A percentile compares a stretch with the other conserved stretches of the same genome.
Conservation (phyloP, 192 early-diverging fungal genomes). For the Chytriomyces hyalinus region DNA sequence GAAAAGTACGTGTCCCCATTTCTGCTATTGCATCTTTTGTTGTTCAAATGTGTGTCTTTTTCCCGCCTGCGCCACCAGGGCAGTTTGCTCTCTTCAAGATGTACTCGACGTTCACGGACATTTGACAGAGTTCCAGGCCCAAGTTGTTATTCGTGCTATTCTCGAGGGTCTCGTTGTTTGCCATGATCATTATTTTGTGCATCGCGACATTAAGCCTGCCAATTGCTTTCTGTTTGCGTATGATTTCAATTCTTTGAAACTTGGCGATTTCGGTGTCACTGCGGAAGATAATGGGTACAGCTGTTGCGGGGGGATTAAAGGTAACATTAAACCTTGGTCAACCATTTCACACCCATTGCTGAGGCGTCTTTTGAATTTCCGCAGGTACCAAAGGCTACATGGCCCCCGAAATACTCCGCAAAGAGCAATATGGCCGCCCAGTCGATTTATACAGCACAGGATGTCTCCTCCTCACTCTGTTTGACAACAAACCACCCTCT, state of each 20-base stretch:
- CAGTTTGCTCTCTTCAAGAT: conserved; percentile 40
- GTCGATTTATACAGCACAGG: conserved; percentile 48
- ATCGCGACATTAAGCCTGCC: conserved; percentile 50
- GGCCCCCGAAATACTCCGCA: conserved; percentile 48
- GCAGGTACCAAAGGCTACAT: not conserved
- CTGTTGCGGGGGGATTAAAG: conserved; percentile 20
- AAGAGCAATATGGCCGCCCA: conserved; percentile 39
- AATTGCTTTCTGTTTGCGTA: conserved; percentile 42
- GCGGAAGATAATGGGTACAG: conserved; percentile 42
- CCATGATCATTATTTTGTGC: conserved; percentile 34
- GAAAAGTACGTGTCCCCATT: conserved; percentile 15
- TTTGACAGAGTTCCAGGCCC: conserved; percentile 37
- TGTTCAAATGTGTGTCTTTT: not conserved
- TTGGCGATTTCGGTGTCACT: conserved; percentile 44
- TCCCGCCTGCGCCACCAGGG: conserved; percentile 10
- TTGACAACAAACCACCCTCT: conserved; percentile 32
- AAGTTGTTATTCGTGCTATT: conserved; percentile 39
- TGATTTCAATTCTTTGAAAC: conserved; percentile 34
- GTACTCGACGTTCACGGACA: conserved; percentile 17
- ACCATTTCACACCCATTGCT: not conserved
- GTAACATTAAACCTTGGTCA: not conserved
- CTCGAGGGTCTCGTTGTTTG: conserved; percentile 39
- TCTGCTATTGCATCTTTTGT: not conserved
- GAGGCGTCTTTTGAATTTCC: not conserved
- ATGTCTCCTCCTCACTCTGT: conserved; percentile 29